These are phyloP conservation scores for Globisporangium paddicum DNA, from an alignment of 352 stramenopile species.

Conservation along the genomic window DNA sequence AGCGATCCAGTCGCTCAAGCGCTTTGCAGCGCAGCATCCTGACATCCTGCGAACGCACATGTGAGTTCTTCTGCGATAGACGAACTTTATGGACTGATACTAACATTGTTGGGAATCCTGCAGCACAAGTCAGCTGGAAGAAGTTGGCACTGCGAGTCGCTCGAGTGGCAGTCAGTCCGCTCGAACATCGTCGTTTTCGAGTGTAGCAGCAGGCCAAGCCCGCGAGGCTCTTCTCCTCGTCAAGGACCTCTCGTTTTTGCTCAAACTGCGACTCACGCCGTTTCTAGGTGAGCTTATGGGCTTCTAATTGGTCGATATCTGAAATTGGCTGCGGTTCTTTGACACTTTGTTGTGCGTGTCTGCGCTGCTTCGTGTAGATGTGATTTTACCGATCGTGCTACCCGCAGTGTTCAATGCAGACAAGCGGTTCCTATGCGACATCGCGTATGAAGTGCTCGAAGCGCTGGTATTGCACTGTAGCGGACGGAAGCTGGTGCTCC, in stretches of 20 bases:
- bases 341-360: no score
- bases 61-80: slow-evolving; percentile 17
- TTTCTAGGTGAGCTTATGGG: slow-evolving; percentile 33
- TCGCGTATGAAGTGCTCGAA: slow-evolving; percentile 50
- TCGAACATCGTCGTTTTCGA: slow-evolving; percentile 3
- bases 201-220: slow-evolving; percentile 6
- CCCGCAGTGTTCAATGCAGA: slow-evolving; percentile 40
- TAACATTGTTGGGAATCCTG: background rate
- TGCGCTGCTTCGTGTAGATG: slow-evolving; percentile 24
- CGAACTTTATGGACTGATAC: background rate
- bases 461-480: slow-evolving; percentile 51
- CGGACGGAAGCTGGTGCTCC: slow-evolving; percentile 27
- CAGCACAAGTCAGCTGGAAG: slow-evolving; percentile 23
- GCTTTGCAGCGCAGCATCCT: slow-evolving; percentile 46
- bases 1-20: slow-evolving; percentile 55
- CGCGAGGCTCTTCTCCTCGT: slow-evolving; percentile 40
- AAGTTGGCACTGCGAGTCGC: slow-evolving; percentile 14
- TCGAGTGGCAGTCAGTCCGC: slow-evolving; percentile 3
- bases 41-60: slow-evolving; percentile 53
- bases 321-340: no score
- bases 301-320: no score
- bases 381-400: slow-evolving; percentile 40
- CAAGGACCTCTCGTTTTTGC: slow-evolving; percentile 57
- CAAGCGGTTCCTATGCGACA: slow-evolving; percentile 58
- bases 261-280: slow-evolving; percentile 35